These are phyloP conservation scores for Colletotrichum filicis DNA, from an alignment of 2,329 filamentous ascomycete species.

Conservation along the genomic window DNA sequence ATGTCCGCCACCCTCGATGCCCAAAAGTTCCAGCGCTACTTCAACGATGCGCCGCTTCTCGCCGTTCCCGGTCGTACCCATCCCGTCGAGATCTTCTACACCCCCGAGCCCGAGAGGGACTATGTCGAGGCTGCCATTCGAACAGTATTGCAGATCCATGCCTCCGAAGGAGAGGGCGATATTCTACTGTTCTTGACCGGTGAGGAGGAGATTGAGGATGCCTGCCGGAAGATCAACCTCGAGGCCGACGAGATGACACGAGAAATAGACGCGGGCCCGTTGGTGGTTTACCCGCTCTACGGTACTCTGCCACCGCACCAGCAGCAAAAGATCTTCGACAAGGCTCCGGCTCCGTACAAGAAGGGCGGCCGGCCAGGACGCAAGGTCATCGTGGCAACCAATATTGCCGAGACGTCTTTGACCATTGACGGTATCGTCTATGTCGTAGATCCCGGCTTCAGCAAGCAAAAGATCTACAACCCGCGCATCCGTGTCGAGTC, in stretches of 20 bases:
- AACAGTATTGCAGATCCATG: slow-evolving; percentile 96
- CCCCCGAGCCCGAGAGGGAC: slow-evolving; percentile 92
- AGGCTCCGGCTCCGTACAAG: slow-evolving; percentile 78
- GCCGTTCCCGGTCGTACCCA: slow-evolving; percentile 95
- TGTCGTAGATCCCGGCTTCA: slow-evolving; percentile 98
- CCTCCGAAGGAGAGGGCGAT: slow-evolving; percentile 90
- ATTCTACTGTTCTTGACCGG: slow-evolving; percentile 95
- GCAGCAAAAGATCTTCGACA: slow-evolving; percentile 95
- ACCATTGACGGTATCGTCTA: slow-evolving; percentile 99
- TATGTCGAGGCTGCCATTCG: slow-evolving; percentile 96
- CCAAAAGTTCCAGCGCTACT: slow-evolving; percentile 97
- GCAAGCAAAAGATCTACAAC: slow-evolving; percentile 99
- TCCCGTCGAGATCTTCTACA: slow-evolving; percentile 98
- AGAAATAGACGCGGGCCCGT: slow-evolving; percentile 90
- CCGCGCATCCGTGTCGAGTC: slow-evolving; percentile 96
- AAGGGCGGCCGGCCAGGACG: slow-evolving; percentile 87
- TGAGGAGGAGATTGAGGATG: slow-evolving; percentile 98
- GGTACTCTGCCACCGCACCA: slow-evolving; percentile 91
- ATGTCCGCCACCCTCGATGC: slow-evolving; percentile 98
- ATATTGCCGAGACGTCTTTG: slow-evolving; percentile 97
- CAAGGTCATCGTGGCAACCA: slow-evolving; percentile 94
- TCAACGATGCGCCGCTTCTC: slow-evolving; percentile 91
- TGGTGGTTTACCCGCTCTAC: slow-evolving; percentile 93
- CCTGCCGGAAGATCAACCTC: slow-evolving; percentile 88
- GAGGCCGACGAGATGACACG: slow-evolving; percentile 92